Conservation (phyloP, 305 asterid genomes). For the Ajuga reptans region DNA sequence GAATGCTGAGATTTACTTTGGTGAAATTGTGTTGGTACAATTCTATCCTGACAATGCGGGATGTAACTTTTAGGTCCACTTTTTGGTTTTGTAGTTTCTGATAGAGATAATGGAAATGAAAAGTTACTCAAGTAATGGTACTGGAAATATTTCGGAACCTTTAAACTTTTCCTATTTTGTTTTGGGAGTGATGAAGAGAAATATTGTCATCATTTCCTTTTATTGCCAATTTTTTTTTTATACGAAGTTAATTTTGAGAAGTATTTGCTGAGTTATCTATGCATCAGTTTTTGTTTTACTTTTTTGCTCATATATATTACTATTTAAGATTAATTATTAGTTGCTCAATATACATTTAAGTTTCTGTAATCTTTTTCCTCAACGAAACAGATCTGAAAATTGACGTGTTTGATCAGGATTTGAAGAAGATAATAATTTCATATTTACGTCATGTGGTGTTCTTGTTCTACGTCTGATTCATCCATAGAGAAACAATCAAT, state of each 20-base stretch:
- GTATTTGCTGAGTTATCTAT: not conserved
- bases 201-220: not conserved
- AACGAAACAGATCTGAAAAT: not conserved
- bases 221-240: not conserved
- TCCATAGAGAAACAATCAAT: not conserved
- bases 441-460: not conserved
- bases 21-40: not conserved
- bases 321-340: not conserved
- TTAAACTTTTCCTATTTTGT: not conserved
- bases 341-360: not conserved
- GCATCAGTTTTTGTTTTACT: not conserved
- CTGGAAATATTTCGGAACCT: constrained; percentile 3
- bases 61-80: constrained; percentile 2
- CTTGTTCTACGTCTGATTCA: constrained; percentile 3
- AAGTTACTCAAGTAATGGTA: not conserved
- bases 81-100: constrained; percentile 22
- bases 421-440: constrained; percentile 21
- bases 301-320: not conserved
- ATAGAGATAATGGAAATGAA: not conserved
- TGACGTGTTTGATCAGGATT: constrained; percentile 7
- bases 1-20: constrained; percentile 4
- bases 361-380: not conserved
- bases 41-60: not conserved
- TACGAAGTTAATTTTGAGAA: not conserved
- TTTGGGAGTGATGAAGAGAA: not conserved